Evolutionary conservation across 352 stramenopile genomes (phyloP), one percentile per base, ranked within the genome.

Genomic region (Aphanomyces euteiches): DNA sequence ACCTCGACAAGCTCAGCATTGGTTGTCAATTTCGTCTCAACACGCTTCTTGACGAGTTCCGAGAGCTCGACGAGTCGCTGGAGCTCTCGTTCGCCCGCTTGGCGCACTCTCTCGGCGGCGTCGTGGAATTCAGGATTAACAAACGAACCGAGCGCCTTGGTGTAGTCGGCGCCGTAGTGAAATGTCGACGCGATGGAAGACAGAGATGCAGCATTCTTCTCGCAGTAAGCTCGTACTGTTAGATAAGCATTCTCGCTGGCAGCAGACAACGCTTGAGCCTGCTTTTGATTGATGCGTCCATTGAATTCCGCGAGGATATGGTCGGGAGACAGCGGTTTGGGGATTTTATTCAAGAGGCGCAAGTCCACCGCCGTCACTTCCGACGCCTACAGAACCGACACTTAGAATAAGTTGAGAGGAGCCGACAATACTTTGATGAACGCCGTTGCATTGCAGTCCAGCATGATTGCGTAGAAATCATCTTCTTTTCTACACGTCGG

Each of bases 121-220:
- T 91, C 82, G 0, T 79, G 76, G 19, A 93, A 75, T 36, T 83
- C 82, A 5, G 86, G 84, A 47, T 91, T 85, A 3, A 93, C 71
- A 34, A 90, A 56, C 8, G 82, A 85, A 37, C 68, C 66, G 5
- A 93, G 60, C 8, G 84, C 79, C 50, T 78, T 58, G 0, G 79
- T 79, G 67, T 93, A 93, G 56, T 91, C 80, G 21, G 88, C 78
- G 13, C 84, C 78, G 58, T 91, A 92, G 17, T 73, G 73, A 2
- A 79, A 78, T 47, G 90, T 92, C 2, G 82, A 90, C 3, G 84
- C 90, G 8, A 92, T 76, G 36, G 90, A 89, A 47, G 84, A 91
- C 17, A 93, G 88, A 15, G 81, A 76, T 47, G 89, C 77, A 1
- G 82, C 81, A 66, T 93, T 79, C 54, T 88, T 73, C 50, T 92